Base-by-base conservation (phyloP, 1,139 yeast species). In the Meyerozyma athensensis region DNA sequence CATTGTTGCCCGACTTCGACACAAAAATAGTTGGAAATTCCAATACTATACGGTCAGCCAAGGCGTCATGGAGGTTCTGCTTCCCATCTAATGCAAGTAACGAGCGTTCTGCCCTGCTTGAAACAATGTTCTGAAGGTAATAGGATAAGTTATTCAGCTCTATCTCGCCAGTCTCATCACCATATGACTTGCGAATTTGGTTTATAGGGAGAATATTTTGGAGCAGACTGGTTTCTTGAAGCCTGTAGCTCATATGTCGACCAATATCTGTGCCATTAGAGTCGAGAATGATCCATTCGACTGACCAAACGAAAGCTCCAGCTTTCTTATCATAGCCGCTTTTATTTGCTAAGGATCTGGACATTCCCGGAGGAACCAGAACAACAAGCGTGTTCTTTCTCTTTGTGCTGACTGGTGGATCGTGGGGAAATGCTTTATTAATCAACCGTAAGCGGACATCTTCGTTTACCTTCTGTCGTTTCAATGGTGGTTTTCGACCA, bases 1-100 rank as follows among this genome's bases (percentile, higher is more conserved):
- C 36, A 5, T 37, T 33, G n/a, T 44, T 31, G 3, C 41, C 40
- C 9, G 38, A 31, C 21, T 14, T 31, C 34, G 30, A 43, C 4
- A 84, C 66, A 42, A 66, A 72, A 4, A 86, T 63, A 0, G 90
- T 82, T 0, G 96, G 96, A 48, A 74, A 86, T 54, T 87, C 96
- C 28, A 87, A 62, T 0, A 89, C 86, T 0, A 80, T 68, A 40
- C 71, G 68, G 36, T 78, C 78, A 39, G 65, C 59, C 28, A 89
- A 53, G 1, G 67, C 68, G 12, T 74, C 77, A 0, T 68, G 70
- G 32, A 78, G 49, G 2, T 51, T 21, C 3, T 34, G 36, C 1
- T 45, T 45, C 1, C 49, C 38, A 33, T 59, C 53, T 26, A 71
- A 40, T 10, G 42, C 40, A 23, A 68, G 54, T 10, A 57, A 43